Percentiles rank a stretch among this genome's conserved stretches.
Conservation (phyloP, 2,329 filamentous ascomycete species). For the Talaromyces islandicus region DNA sequence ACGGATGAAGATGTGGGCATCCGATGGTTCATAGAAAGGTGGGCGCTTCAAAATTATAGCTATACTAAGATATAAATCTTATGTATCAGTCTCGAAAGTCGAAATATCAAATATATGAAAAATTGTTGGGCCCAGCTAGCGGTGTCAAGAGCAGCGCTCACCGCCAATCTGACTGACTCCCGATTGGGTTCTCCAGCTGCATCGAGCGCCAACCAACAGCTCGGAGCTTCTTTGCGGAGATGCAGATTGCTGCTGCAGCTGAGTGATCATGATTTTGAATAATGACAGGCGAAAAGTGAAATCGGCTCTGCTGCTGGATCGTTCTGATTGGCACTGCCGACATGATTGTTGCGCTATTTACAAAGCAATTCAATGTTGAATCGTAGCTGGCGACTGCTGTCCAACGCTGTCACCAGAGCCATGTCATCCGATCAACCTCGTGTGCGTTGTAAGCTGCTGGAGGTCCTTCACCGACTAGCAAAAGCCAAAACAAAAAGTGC, state of each 20-base stretch:
- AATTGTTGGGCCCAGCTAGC: neutral
- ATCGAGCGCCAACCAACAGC: neutral
- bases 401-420: neutral
- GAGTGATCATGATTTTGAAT: too few relatives aligned
- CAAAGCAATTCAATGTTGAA: neutral
- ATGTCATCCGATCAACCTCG: too few relatives aligned
- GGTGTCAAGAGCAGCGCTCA: neutral
- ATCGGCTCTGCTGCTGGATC: neutral
- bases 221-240: neutral
- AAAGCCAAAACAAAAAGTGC: neutral
- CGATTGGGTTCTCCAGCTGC: neutral
- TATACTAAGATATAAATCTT: neutral
- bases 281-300: neutral
- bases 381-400: neutral
- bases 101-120: neutral
- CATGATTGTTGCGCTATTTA: neutral
- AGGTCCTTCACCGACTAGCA: neutral
- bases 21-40: neutral
- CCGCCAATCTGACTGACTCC: neutral
- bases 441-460: neutral
- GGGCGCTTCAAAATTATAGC: neutral
- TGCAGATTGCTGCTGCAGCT: neutral
- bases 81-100: neutral
- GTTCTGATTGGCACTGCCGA: neutral
- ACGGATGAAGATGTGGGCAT: neutral